Evolutionary conservation across 2,329 filamentous ascomycete species (phyloP), one percentile per base, ranked within the genome.

Genomic region (Rosellinia necatrix): DNA sequence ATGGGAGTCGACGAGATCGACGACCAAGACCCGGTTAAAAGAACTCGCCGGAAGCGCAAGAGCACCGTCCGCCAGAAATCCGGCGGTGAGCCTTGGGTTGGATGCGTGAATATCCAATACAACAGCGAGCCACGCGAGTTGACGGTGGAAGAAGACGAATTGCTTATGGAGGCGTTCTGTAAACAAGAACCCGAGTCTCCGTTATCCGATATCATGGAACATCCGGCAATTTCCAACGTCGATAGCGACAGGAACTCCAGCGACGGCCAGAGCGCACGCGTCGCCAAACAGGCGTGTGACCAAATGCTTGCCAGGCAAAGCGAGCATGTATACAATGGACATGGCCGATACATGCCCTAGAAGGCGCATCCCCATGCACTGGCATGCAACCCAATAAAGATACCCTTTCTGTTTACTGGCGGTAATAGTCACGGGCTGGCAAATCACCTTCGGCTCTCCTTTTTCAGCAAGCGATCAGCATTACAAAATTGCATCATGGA

Each of bases 1-100:
- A 59, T 74, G 37, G 78, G 75, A 49, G 68, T 81, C 44, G 77
- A 80, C 51, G 76, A 80, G 51, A 66, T 76, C 53, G 70, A 73
- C 3, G 53, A 77, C 17, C 74, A 75, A 54, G 68, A 74, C 24
- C 66, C 74, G 15, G 71, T 67, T 12, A 76, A 75, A 44, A 68
- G 70, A 24, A 74, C 77, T 3, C 74, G 78, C n/a, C 74, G 74
- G 40, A 77, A 75, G 56, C 67, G 73, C n/a, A 72, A 71, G 56
- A 65, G 63, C 44, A 52, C 60, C 8, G 62, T 59, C 49, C 58
- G 50, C 15, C 64, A 64, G 37, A 61, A 63, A 24, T 38, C 64
- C 2, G 49, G 50, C 19, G 43, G 52, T 17, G 60, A 62, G 54
- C 24, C 52, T 53, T 43, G 64, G 66, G 63, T 53, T 8, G 54